These are phyloP conservation scores for Colletotrichum sansevieriae DNA, from an alignment of 2,329 filamentous ascomycete genomes.

Conservation along the genomic window DNA sequence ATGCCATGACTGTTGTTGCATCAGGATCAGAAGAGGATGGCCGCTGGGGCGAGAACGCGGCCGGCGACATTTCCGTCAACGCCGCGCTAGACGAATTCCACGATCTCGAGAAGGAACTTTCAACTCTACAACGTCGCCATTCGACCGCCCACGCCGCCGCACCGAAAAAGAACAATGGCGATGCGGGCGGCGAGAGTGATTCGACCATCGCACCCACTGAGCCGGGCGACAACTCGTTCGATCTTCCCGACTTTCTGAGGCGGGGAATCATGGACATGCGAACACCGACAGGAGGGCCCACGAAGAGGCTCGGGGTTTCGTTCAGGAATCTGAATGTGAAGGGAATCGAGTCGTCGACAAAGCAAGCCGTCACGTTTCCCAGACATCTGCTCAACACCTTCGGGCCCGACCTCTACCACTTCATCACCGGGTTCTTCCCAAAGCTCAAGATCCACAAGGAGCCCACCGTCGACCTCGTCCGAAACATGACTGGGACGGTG, in stretches of 20 bases:
- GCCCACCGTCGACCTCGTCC: conserved; percentile 47
- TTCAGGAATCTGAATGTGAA: conserved; percentile 83
- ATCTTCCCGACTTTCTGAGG: conserved; percentile 77
- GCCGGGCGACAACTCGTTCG: conserved; percentile 58
- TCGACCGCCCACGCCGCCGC: conserved; percentile 13
- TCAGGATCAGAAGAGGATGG: conserved; percentile 40
- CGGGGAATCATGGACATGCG: conserved; percentile 83
- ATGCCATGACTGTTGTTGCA: conserved; percentile 10
- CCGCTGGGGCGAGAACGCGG: conserved; percentile 46
- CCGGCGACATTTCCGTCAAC: conserved; percentile 43
- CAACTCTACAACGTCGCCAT: conserved; percentile 38
- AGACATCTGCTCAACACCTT: conserved; percentile 83
- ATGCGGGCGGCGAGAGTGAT: conserved; percentile 35
- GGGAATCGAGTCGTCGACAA: conserved; percentile 74
- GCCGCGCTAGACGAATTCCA: conserved; percentile 43
- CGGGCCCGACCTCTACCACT: conserved; percentile 80
- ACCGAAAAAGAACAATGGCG: conserved; percentile 1
- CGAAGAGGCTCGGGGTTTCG: conserved; percentile 83
- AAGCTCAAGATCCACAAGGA: conserved; percentile 44
- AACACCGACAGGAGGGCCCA: conserved; percentile 70
- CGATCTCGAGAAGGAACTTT: conserved; percentile 45
- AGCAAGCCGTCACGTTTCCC: conserved; percentile 79
- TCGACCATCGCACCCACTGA: conserved; percentile 30
- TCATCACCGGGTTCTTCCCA: conserved; percentile 62
- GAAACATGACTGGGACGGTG: conserved; percentile 52